Evolutionary conservation across 805 yeast species (phyloP), one percentile per base, ranked within the genome.

Genomic region (Candida succiphila): DNA sequence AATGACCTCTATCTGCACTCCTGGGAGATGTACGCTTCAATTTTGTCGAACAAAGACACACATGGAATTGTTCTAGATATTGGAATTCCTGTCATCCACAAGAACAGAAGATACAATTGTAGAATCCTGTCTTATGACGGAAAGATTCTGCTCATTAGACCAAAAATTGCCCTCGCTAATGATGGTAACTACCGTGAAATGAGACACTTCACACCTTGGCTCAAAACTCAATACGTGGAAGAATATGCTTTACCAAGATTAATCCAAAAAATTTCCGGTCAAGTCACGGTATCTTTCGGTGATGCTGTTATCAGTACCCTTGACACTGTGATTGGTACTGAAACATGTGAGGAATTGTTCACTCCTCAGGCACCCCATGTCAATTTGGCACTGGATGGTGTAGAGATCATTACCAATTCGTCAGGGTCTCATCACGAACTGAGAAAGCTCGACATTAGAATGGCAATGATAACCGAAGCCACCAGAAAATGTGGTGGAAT

Each of bases 161-260:
- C 99, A 14, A 92, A 92, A 54, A 51, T 92, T 29, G 79, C 87
- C 72, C 68, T 92, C 32, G 97, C 97, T 14, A 94, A 92, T 52
- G 98, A 92, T 60, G 99, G 99, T 1, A 92, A 92, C 54, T 92
- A 94, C 60, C 73, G 98, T 32, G 99, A 92, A 56, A 88, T 92
- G 97, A 71, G 99, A 47, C 86, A 78, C 55, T 92, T 92, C 57
- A 84, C 95, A 0, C 96, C 97, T 10, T 92, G 98, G 98, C 62
- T 74, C 48, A 73, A 85, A 34, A 75, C 87, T 4, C 75, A 79
- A 44, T 70, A 75, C 39, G 80, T 78, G 29, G 97, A 92, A 54
- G 67, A 67, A 33, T 80, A 68, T 48, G 61, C 69, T 21, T 65
- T 94, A 38, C 98, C 98, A 3, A 67, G 78, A 35, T 51, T 63